Evolutionary conservation across 257 asterid genomes (phyloP).

Genomic region (Salvia miltiorrhiza): DNA sequence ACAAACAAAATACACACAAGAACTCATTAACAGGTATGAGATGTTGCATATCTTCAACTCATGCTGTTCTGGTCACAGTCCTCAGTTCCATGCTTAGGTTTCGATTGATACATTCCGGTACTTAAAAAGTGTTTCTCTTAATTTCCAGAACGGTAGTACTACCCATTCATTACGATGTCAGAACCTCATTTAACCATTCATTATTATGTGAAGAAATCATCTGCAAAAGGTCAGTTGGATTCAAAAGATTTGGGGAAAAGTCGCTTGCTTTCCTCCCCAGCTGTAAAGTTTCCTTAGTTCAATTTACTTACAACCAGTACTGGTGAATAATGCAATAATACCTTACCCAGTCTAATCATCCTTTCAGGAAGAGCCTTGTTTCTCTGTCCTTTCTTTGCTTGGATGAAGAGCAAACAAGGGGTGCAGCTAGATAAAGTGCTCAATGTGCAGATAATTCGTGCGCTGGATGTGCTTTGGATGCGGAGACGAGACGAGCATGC

Average conservation of each 20-base stretch:
- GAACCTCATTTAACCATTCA: background rate
- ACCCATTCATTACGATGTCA: background rate
- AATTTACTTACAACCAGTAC: background rate
- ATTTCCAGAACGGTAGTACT: background rate
- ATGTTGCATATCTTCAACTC: background rate
- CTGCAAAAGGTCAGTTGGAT: background rate
- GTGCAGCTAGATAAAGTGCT: too few relatives aligned
- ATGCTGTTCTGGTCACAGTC: background rate
- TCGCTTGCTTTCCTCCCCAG: background rate
- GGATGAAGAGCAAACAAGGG: too few relatives aligned
- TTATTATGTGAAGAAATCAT: background rate
- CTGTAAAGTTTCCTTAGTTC: background rate
- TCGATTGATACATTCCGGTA: background rate
- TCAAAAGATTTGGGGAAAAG: slow-evolving; percentile 4
- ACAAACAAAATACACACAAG: background rate
- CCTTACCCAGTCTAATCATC: background rate
- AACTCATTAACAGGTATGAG: background rate
- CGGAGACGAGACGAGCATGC: too few relatives aligned
- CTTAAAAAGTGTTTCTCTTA: background rate
- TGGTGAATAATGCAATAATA: background rate
- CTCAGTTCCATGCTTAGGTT: too few relatives aligned
- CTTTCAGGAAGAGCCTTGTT: background rate
- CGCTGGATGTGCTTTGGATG: too few relatives aligned
- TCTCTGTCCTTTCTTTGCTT: background rate
- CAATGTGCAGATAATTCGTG: too few relatives aligned